phyloP scores from a whole-genome alignment of 768 basidiomycete genomes.

The Boletus edulis region DNA sequence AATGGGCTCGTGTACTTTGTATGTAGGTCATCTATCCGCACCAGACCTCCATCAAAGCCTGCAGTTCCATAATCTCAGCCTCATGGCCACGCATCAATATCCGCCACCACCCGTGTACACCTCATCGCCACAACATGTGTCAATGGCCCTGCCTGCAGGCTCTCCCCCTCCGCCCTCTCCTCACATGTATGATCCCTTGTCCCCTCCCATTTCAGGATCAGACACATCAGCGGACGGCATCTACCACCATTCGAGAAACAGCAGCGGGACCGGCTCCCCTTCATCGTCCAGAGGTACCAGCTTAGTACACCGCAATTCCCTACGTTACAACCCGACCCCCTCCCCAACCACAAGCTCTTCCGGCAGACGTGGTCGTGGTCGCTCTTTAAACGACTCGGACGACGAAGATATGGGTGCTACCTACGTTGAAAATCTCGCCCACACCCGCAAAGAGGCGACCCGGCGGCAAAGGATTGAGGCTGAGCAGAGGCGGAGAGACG shows the following conservation, averaged over 20 bases:
- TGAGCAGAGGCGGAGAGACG: constrained; percentile 86
- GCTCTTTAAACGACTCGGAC: constrained; percentile 73
- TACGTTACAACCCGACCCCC: constrained; percentile 79
- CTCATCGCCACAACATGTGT: constrained; percentile 64
- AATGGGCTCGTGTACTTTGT: constrained; percentile 48
- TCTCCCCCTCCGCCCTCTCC: constrained; percentile 76
- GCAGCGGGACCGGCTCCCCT: constrained; percentile 70
- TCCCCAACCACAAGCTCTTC: constrained; percentile 74
- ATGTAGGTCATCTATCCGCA: constrained; percentile 60
- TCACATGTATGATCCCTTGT: constrained; percentile 81
- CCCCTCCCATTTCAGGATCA: constrained; percentile 85
- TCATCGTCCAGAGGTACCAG: constrained; percentile 73
- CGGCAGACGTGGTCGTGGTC: constrained; percentile 59
- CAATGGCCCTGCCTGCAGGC: constrained; percentile 57
- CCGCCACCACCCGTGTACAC: constrained; percentile 55
- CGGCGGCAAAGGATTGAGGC: constrained; percentile 83
- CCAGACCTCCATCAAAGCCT: constrained; percentile 67
- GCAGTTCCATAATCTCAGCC: constrained; percentile 59
- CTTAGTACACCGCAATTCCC: constrained; percentile 67
- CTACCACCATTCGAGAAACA: constrained; percentile 74
- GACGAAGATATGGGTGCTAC: constrained; percentile 71
- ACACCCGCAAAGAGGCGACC: constrained; percentile 81
- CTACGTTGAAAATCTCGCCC: constrained; percentile 68
- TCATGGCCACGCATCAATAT: constrained; percentile 70
- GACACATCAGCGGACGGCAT: constrained; percentile 83